A percentile compares a stretch with the other conserved stretches of the same genome.
These are phyloP conservation scores for Solanum clarkiae DNA, from an alignment of 257 asterid species.

Conservation along the genomic window DNA sequence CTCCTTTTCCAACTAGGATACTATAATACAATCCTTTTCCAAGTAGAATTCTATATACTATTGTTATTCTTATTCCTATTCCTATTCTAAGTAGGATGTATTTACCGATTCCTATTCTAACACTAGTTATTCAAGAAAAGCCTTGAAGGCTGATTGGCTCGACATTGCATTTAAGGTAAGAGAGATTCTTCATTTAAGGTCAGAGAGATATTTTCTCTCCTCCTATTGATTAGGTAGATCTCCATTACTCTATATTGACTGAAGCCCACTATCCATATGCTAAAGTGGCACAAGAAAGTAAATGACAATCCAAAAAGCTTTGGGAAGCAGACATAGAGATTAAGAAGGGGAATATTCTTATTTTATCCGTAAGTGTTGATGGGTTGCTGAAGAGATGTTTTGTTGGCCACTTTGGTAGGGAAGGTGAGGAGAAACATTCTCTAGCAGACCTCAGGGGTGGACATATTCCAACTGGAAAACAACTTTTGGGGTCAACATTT, in stretches of 20 bases:
- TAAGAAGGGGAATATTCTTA: neutral
- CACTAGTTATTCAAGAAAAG: neutral
- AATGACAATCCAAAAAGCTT: neutral
- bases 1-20: too few relatives aligned
- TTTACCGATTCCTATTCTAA: too few relatives aligned
- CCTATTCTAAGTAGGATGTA: too few relatives aligned
- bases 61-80: too few relatives aligned
- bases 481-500: neutral
- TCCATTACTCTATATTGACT: neutral
- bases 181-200: neutral
- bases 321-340: neutral
- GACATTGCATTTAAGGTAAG: neutral
- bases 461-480: neutral
- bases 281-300: neutral
- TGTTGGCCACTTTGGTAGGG: neutral
- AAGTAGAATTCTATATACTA: too few relatives aligned
- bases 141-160: neutral
- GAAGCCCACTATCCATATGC: neutral
- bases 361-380: neutral
- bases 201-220: neutral
- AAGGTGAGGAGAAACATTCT: neutral
- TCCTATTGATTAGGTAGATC: neutral
- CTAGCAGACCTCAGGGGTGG: neutral
- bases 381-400: neutral
- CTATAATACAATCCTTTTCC: too few relatives aligned